A percentile compares a stretch with the other conserved stretches of the same genome.
phyloP scores from a whole-genome alignment of 805 yeast species.

The Lachancea dasiensis region DNA sequence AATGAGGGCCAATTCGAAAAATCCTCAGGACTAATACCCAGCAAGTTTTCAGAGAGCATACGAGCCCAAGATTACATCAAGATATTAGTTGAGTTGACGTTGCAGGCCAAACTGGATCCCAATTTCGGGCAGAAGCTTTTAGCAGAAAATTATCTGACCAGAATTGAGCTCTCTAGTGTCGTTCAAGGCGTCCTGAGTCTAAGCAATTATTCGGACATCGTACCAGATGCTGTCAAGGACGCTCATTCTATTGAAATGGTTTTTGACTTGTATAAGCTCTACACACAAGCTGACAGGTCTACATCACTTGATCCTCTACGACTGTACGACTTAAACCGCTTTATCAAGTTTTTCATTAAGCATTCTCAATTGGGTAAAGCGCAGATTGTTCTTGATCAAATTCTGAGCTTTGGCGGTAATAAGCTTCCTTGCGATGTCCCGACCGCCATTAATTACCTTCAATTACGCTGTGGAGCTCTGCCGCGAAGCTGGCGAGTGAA shows the following conservation, averaged over 20 bases:
- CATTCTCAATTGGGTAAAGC: conserved; percentile 22
- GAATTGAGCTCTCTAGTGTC: conserved; percentile 12
- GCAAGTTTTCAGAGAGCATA: conserved; percentile 1
- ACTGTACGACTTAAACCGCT: conserved; percentile 16
- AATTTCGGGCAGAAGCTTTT: conserved; percentile 7
- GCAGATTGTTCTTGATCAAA: conserved; percentile 15
- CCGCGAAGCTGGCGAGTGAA: conserved; percentile 17
- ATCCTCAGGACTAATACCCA: conserved; percentile 1
- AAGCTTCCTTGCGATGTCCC: conserved; percentile 14
- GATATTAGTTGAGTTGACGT: conserved; percentile 11
- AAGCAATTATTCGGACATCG: conserved; percentile 3
- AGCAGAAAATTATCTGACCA: conserved; percentile 8
- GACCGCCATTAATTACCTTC: conserved; percentile 19
- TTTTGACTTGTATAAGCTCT: conserved; percentile 13
- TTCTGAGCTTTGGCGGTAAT: conserved; percentile 14
- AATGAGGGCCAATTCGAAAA: neutral
- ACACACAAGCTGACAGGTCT: conserved; percentile 8
- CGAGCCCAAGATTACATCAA: conserved; percentile 7
- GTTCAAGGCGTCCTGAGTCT: conserved; percentile 12
- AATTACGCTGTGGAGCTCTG: conserved; percentile 27
- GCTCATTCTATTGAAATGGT: conserved; percentile 13
- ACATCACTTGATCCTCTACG: conserved; percentile 11
- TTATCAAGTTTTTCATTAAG: conserved; percentile 15
- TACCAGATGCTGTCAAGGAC: conserved; percentile 13
- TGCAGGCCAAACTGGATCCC: conserved; percentile 6